Conservation (phyloP, 176 grass and related monocot species). For the Lolium multiflorum region DNA sequence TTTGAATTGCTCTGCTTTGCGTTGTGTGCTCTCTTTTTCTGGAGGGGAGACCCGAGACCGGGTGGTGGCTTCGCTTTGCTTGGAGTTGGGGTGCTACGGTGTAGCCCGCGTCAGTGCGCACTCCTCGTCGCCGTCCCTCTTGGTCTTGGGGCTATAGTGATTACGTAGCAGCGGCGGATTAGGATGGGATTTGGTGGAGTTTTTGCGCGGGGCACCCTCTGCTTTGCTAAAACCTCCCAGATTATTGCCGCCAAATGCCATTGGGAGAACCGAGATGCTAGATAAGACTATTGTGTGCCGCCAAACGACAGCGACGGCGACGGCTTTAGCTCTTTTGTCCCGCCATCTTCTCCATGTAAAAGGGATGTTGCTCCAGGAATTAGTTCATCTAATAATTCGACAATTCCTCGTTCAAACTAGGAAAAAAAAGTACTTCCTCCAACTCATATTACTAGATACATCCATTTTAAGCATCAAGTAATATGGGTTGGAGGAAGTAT, state of each 20-base stretch:
- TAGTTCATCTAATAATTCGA: too few species aligned
- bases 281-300: background rate
- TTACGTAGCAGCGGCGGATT: constrained; percentile 25
- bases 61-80: constrained; percentile 21
- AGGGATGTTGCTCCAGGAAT: too few species aligned
- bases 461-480: too few species aligned
- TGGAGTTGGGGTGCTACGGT: background rate
- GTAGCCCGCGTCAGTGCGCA: constrained; percentile 49
- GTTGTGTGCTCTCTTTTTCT: constrained; percentile 32
- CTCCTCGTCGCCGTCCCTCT: background rate
- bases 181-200: background rate
- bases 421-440: too few species aligned
- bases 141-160: constrained; percentile 18
- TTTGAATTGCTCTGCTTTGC: background rate
- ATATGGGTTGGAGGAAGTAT: too few species aligned
- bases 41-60: constrained; percentile 2
- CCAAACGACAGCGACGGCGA: background rate
- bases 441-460: too few species aligned
- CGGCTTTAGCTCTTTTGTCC: background rate
- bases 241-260: background rate
- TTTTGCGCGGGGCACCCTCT: background rate
- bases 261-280: background rate
- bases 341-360: too few species aligned
- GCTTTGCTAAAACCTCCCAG: background rate
- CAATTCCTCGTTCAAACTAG: too few species aligned